phyloP scores from a whole-genome alignment of 2,329 filamentous ascomycete species.

The Talaromyces piceae region DNA sequence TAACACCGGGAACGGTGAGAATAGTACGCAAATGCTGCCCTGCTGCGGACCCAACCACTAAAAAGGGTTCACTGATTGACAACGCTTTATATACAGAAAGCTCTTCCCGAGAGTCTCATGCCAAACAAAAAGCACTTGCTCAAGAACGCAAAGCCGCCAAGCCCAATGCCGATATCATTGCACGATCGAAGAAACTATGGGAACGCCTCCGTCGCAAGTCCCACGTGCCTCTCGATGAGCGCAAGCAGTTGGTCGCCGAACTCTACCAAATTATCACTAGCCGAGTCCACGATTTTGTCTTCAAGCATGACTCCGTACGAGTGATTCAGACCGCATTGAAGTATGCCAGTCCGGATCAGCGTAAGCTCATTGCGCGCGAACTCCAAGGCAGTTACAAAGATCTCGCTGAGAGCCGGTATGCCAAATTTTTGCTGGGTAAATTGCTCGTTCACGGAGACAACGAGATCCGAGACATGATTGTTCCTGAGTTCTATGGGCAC shows the following conservation, averaged over 20 bases:
- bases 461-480: slow-evolving; percentile 78
- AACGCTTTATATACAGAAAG: slow-evolving; percentile 43
- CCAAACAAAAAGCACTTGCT: slow-evolving; percentile 82
- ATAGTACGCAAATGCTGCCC: too few species aligned
- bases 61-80: neutral
- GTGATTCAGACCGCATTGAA: slow-evolving; percentile 96
- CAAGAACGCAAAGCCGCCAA: slow-evolving; percentile 88
- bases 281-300: slow-evolving; percentile 86
- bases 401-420: slow-evolving; percentile 89
- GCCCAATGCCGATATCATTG: slow-evolving; percentile 82
- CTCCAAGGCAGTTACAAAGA: slow-evolving; percentile 76
- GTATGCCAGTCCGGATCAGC: slow-evolving; percentile 78
- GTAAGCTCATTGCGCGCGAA: slow-evolving; percentile 78
- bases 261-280: slow-evolving; percentile 88
- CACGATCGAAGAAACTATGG: slow-evolving; percentile 93
- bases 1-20: neutral
- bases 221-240: slow-evolving; percentile 82
- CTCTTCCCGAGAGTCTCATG: slow-evolving; percentile 77
- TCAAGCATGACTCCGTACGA: slow-evolving; percentile 97
- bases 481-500: slow-evolving; percentile 91
- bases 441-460: slow-evolving; percentile 85
- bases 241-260: slow-evolving; percentile 78
- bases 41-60: neutral
- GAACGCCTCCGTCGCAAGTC: slow-evolving; percentile 88
- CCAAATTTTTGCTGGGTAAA: slow-evolving; percentile 95